Evolutionary conservation across 495 filamentous ascomycete species (phyloP).

Genomic region (Aspergillus sclerotioniger): DNA sequence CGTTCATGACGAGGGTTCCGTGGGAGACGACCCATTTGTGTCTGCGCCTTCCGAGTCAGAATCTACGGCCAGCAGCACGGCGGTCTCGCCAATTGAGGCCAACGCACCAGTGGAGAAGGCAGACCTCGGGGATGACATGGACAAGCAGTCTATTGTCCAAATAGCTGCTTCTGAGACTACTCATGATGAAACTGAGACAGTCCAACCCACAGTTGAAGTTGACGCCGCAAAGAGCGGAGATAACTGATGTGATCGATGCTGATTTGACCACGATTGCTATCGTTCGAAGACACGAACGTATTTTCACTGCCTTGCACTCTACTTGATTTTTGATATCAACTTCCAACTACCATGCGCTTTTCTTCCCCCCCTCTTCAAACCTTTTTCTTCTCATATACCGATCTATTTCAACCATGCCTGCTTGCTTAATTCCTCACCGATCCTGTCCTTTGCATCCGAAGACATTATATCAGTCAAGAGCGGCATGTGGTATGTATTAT

Average conservation of each 20-base stretch:
- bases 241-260: neutral
- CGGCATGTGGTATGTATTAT: conserved; percentile 18
- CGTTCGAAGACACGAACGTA: neutral
- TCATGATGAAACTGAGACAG: neutral
- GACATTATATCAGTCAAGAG: neutral
- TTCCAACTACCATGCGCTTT: neutral
- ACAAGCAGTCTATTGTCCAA: neutral
- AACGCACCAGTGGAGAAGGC: neutral
- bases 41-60: conserved; percentile 11
- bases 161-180: neutral
- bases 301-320: neutral
- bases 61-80: conserved; percentile 10
- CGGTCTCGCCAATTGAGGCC: conserved; percentile 8
- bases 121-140: neutral
- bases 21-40: conserved; percentile 16
- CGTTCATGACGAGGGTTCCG: conserved; percentile 7
- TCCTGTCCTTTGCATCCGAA: conserved; percentile 2
- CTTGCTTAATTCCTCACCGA: conserved; percentile 13
- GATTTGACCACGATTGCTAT: neutral
- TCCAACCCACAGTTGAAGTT: neutral
- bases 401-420: neutral
- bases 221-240: neutral
- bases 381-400: neutral
- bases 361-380: neutral
- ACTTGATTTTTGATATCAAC: neutral